Conservation (phyloP, 169 alveolate species). For the Ichthyophthirius multifiliis region DNA sequence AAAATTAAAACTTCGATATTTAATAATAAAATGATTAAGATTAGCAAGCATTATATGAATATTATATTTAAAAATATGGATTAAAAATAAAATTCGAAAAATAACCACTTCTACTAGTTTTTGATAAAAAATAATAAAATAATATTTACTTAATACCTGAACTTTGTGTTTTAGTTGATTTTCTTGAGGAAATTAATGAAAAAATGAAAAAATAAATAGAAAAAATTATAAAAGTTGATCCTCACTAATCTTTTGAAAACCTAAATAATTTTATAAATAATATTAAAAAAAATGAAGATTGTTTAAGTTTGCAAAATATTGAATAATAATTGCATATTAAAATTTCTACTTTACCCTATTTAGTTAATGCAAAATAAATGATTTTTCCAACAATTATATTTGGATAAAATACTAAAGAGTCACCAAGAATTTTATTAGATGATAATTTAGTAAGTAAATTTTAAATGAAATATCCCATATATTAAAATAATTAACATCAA, state of each 20-base stretch:
- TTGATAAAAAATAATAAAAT: neutral
- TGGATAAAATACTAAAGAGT: neutral
- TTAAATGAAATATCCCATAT: neutral
- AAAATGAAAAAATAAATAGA: neutral
- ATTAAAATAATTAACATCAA: neutral
- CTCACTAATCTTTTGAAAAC: neutral
- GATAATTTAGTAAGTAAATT: neutral
- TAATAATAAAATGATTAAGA: no score
- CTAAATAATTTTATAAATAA: neutral
- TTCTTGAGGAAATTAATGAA: neutral
- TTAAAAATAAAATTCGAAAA: neutral
- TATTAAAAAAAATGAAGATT: neutral
- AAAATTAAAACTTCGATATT: no score
- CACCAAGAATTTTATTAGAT: neutral
- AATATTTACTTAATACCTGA: neutral
- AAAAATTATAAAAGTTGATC: neutral
- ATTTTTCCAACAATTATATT: neutral
- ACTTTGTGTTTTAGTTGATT: neutral
- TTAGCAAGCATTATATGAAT: neutral
- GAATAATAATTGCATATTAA: neutral
- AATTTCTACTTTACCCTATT: neutral
- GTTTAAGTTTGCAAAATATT: neutral
- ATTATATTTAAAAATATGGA: neutral
- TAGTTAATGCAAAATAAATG: neutral
- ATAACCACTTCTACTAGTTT: neutral